Evolutionary conservation across 176 grass and related monocot species (phyloP).

Genomic region (Oryza coarctata): DNA sequence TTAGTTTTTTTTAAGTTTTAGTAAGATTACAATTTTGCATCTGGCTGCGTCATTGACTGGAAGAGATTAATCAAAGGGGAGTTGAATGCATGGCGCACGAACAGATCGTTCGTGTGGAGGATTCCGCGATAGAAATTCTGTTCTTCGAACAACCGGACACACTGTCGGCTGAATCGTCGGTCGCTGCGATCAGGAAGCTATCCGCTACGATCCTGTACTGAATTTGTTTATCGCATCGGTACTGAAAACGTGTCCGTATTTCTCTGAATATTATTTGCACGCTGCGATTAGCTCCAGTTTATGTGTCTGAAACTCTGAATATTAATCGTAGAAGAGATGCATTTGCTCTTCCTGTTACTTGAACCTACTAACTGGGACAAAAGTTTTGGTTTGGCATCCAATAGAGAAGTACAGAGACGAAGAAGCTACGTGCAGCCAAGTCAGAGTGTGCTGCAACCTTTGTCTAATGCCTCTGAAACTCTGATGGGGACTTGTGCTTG

Average conservation of each 20-base stretch:
- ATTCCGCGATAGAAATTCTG: neutral
- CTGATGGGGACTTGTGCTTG: constrained; percentile 7
- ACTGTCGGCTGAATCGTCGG: constrained; percentile 30
- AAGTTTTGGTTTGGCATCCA: neutral
- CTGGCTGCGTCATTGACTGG: neutral
- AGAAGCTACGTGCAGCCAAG: constrained; percentile 42
- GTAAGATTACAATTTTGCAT: neutral
- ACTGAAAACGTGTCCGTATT: constrained; percentile 24
- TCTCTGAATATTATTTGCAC: neutral
- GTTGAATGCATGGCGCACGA: constrained; percentile 5
- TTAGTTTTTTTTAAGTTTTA: neutral
- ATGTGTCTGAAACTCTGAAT: neutral
- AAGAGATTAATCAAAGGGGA: neutral
- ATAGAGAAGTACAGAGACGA: neutral
- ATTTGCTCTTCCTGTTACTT: neutral
- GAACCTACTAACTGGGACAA: neutral
- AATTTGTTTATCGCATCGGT: neutral
- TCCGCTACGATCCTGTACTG: constrained; percentile 2
- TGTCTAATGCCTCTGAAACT: neutral
- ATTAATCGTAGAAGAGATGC: neutral
- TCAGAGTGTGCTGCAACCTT: neutral
- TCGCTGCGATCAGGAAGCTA: neutral
- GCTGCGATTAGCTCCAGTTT: too few species aligned
- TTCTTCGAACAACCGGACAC: constrained; percentile 30
- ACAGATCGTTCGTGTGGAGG: constrained; percentile 14